These are phyloP conservation scores for Hirsutella rhossiliensis DNA, from an alignment of 2,329 filamentous ascomycete species.

Conservation along the genomic window DNA sequence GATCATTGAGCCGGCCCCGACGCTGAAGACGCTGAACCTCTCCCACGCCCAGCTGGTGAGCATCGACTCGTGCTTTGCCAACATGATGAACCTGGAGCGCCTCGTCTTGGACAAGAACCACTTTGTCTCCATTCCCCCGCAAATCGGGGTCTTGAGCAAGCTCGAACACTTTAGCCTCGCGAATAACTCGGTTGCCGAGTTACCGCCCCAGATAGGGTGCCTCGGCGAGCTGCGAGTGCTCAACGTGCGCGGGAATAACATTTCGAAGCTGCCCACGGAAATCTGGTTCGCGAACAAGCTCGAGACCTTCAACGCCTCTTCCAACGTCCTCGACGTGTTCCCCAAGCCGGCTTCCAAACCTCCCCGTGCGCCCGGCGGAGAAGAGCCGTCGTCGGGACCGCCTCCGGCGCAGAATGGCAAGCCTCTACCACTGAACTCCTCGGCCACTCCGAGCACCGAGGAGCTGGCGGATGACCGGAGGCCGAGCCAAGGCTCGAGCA, in stretches of 20 bases:
- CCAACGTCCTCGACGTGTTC: conserved; percentile 83
- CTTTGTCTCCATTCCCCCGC: conserved; percentile 76
- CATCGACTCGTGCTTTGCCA: conserved; percentile 79
- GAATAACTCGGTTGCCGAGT: conserved; percentile 73
- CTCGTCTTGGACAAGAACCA: conserved; percentile 91
- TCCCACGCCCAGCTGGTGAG: conserved; percentile 85
- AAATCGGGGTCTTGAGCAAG: conserved; percentile 71
- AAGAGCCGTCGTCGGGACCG: conserved; percentile 15
- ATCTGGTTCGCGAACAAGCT: conserved; percentile 92
- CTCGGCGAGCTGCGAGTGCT: conserved; percentile 73
- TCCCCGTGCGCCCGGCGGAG: conserved; percentile 46
- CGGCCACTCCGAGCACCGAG: conserved; percentile 61
- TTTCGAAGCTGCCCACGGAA: conserved; percentile 77
- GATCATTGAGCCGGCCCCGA: conserved; percentile 62
- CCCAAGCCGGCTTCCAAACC: conserved; percentile 71
- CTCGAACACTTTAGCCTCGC: conserved; percentile 91
- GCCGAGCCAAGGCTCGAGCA: conserved; percentile 75
- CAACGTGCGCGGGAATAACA: conserved; percentile 87
- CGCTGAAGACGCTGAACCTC: conserved; percentile 75
- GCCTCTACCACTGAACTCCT: conserved; percentile 27
- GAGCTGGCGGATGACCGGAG: conserved; percentile 60
- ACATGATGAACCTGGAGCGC: conserved; percentile 76
- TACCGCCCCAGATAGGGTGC: conserved; percentile 82
- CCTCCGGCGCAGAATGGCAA: conserved; percentile 26
- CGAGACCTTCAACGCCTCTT: conserved; percentile 88